phyloP scores from a whole-genome alignment of 2,329 filamentous ascomycete genomes.

The Lachnellula cervina region DNA sequence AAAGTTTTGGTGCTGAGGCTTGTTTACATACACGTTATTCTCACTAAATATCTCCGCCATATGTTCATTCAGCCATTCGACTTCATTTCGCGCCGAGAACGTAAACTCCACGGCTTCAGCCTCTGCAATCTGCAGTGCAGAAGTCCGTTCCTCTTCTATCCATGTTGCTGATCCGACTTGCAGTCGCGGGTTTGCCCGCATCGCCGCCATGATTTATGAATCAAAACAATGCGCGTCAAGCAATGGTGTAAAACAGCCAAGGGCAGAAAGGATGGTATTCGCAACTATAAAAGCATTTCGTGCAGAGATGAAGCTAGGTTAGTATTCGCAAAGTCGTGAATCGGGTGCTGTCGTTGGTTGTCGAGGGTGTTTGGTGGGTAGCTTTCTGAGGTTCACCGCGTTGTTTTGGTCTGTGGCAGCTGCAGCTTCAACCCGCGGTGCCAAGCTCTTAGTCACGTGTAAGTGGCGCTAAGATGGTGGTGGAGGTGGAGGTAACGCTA shows the following conservation, averaged over 20 bases:
- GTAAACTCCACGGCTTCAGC: constrained; percentile 90
- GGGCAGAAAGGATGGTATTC: neutral
- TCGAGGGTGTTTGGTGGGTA: constrained; percentile 15
- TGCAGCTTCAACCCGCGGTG: constrained; percentile 9
- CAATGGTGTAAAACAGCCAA: constrained; percentile 4
- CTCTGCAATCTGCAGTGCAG: constrained; percentile 68
- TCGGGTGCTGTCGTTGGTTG: constrained; percentile 8
- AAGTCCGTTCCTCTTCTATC: constrained; percentile 78
- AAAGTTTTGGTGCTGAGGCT: constrained; percentile 5
- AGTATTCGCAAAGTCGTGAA: constrained; percentile 2
- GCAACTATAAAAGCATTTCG: constrained; percentile 25
- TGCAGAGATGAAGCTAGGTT: constrained; percentile 11
- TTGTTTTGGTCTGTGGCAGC: constrained; percentile 22
- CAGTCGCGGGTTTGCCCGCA: constrained; percentile 45
- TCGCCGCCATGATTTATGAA: constrained; percentile 28
- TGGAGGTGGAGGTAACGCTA: neutral
- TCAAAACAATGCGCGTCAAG: constrained; percentile 31
- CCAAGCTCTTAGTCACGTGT: constrained; percentile 8
- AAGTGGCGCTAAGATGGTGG: neutral
- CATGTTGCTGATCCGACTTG: constrained; percentile 79
- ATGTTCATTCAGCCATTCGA: constrained; percentile 98
- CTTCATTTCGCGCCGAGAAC: constrained; percentile 85
- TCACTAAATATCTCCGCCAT: constrained; percentile 91
- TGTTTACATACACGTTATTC: constrained; percentile 70
- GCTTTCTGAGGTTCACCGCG: constrained; percentile 7